These are phyloP conservation scores for Geotrichum candidum DNA, from an alignment of 1,139 yeast genomes.

Conservation along the genomic window DNA sequence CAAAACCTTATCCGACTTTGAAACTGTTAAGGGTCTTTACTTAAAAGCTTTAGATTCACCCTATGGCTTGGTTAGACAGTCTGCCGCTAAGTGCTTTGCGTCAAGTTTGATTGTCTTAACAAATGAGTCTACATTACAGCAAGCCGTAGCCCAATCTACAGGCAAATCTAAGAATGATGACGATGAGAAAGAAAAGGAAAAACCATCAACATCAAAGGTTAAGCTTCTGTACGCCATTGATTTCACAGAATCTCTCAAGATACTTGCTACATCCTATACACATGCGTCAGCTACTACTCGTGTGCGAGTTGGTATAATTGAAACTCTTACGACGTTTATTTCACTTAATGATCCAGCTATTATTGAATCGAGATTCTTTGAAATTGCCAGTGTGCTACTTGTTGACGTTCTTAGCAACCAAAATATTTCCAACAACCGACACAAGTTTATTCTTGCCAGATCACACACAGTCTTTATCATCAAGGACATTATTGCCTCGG, in stretches of 20 bases:
- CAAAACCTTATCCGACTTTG: constrained; percentile 32
- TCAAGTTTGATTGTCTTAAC: constrained; percentile 24
- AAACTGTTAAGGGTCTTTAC: constrained; percentile 26
- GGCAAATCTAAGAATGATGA: constrained; percentile 20
- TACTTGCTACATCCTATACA: constrained; percentile 22
- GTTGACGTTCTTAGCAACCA: constrained; percentile 22
- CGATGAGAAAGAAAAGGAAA: constrained; percentile 21
- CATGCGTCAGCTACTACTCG: constrained; percentile 22
- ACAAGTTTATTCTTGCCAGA: constrained; percentile 26
- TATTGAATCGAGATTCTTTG: constrained; percentile 27
- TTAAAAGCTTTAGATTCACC: constrained; percentile 31
- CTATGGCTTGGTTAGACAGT: constrained; percentile 27
- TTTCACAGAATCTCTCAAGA: constrained; percentile 23
- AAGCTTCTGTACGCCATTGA: constrained; percentile 19
- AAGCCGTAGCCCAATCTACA: constrained; percentile 17
- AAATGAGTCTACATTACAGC: constrained; percentile 23
- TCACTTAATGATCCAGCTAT: constrained; percentile 21
- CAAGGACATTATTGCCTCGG: constrained; percentile 27
- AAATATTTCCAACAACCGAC: constrained; percentile 21
- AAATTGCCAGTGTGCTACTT: constrained; percentile 27
- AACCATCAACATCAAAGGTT: constrained; percentile 15
- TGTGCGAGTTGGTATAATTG: constrained; percentile 29
- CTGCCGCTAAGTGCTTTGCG: constrained; percentile 34
- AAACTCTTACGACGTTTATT: constrained; percentile 29
- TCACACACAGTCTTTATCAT: constrained; percentile 29